phyloP scores from a whole-genome alignment of 352 stramenopile species.

The Globisporangium polare region DNA sequence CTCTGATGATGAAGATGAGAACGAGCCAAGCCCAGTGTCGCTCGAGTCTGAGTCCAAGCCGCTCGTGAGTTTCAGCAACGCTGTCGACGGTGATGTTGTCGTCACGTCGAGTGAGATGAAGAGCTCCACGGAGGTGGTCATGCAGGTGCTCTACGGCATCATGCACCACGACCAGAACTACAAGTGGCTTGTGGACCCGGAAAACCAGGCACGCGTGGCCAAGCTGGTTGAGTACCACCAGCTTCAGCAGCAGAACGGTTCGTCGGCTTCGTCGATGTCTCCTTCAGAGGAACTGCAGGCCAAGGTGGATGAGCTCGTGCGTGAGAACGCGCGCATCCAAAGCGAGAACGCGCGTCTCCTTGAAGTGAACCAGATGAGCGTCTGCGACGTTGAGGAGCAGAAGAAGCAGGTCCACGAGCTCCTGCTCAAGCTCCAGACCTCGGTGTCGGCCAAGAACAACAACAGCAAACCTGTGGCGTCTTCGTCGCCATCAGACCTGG shows the following conservation, averaged over 20 bases:
- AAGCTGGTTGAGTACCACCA: slow-evolving; percentile 49
- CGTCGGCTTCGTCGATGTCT: not conserved
- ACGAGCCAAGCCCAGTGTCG: not conserved
- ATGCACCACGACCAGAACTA: slow-evolving; percentile 59
- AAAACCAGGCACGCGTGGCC: slow-evolving; percentile 43
- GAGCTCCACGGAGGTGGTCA: slow-evolving; percentile 48
- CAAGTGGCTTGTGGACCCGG: slow-evolving; percentile 47
- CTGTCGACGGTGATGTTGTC: not conserved
- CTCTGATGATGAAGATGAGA: slow-evolving; percentile 32
- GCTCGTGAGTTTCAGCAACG: not conserved
- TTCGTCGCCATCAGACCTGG: slow-evolving; percentile 22
- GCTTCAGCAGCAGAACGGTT: slow-evolving; percentile 24
- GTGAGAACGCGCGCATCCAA: slow-evolving; percentile 58
- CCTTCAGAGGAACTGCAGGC: slow-evolving; percentile 42
- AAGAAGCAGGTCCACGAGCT: slow-evolving; percentile 19
- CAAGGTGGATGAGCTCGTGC: slow-evolving; percentile 53
- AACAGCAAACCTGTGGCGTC: not conserved
- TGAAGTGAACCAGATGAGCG: slow-evolving; percentile 32
- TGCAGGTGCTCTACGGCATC: slow-evolving; percentile 55
- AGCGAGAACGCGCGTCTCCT: slow-evolving; percentile 45
- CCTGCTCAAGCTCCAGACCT: slow-evolving; percentile 13
- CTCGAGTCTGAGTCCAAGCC: slow-evolving; percentile 3
- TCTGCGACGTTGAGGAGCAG: slow-evolving; percentile 25
- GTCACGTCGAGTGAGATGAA: slow-evolving; percentile 1
- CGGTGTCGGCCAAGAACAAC: not conserved